Conservation (phyloP, 306 rosid genomes). For the Rosa persica region DNA sequence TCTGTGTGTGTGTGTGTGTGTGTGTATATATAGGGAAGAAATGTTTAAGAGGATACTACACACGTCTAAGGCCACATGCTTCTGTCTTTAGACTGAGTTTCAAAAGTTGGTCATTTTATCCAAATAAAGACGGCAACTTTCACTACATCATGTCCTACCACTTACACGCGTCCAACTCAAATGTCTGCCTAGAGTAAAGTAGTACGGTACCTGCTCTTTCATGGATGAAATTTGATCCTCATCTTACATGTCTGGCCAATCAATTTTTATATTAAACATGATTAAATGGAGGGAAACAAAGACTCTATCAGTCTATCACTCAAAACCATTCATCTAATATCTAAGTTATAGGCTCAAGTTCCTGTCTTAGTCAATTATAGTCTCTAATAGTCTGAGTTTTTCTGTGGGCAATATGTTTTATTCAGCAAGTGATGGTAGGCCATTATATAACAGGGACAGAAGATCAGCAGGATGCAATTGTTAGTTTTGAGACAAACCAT, state of each 20-base stretch:
- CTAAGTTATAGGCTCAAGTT: background rate
- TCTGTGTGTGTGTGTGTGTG: background rate
- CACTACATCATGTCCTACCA: background rate
- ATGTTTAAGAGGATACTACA: background rate
- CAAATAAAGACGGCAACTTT: background rate
- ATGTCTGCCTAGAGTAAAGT: background rate
- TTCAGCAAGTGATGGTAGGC: slow-evolving; percentile 17
- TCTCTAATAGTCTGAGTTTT: background rate
- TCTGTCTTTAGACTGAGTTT: background rate
- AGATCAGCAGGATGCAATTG: background rate
- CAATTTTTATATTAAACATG: background rate
- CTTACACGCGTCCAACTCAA: background rate
- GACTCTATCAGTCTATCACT: background rate
- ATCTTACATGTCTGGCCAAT: background rate
- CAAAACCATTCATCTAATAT: background rate
- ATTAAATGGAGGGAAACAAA: background rate
- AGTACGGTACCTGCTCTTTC: background rate
- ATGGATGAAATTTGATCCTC: background rate
- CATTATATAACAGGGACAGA: background rate
- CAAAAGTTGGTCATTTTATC: slow-evolving; percentile 3
- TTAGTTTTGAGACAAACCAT: slow-evolving; percentile 24
- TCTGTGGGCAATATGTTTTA: background rate
- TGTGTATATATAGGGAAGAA: background rate
- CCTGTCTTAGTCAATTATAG: background rate
- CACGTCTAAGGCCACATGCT: background rate